Conservation (phyloP, 441 rosid species). For the Cnidoscolus chayamansa region DNA sequence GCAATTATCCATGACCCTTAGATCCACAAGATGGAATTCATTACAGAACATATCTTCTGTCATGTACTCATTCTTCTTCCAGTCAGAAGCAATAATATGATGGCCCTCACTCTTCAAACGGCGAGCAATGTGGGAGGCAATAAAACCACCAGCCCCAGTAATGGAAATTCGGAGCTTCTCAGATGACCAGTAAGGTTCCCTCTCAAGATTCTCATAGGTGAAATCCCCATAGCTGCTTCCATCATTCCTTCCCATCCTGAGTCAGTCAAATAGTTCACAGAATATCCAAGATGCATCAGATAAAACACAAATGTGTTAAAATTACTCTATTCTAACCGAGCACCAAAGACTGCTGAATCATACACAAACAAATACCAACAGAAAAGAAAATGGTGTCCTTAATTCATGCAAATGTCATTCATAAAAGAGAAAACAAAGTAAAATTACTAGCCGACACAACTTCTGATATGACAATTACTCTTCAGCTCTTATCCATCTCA, state of each 20-base stretch:
- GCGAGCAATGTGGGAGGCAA: slow-evolving; percentile 98
- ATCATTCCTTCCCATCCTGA: slow-evolving; percentile 71
- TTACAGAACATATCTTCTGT: slow-evolving; percentile 93
- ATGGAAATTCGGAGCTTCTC: slow-evolving; percentile 76
- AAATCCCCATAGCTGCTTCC: slow-evolving; percentile 66
- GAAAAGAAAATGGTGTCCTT: too few species aligned
- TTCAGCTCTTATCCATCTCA: not conserved
- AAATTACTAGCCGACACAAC: not conserved
- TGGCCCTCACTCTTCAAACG: slow-evolving; percentile 76
- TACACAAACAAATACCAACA: too few species aligned
- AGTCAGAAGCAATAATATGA: slow-evolving; percentile 34
- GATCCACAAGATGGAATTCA: slow-evolving; percentile 91
- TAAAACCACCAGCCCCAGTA: slow-evolving; percentile 96
- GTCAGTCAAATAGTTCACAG: not conserved
- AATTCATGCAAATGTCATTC: not conserved
- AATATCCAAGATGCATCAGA: not conserved
- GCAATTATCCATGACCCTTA: slow-evolving; percentile 95
- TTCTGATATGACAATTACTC: not conserved
- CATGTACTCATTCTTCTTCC: slow-evolving; percentile 99
- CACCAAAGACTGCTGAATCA: not conserved
- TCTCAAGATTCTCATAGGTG: slow-evolving; percentile 81
- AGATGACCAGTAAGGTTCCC: slow-evolving; percentile 89
- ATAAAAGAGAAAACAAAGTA: not conserved
- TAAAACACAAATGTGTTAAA: not conserved
- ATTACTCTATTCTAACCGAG: not conserved